Evolutionary conservation across 2,329 filamentous ascomycete genomes (phyloP), one percentile per base, ranked within the genome.

Genomic region (Elsinoe arachidis): DNA sequence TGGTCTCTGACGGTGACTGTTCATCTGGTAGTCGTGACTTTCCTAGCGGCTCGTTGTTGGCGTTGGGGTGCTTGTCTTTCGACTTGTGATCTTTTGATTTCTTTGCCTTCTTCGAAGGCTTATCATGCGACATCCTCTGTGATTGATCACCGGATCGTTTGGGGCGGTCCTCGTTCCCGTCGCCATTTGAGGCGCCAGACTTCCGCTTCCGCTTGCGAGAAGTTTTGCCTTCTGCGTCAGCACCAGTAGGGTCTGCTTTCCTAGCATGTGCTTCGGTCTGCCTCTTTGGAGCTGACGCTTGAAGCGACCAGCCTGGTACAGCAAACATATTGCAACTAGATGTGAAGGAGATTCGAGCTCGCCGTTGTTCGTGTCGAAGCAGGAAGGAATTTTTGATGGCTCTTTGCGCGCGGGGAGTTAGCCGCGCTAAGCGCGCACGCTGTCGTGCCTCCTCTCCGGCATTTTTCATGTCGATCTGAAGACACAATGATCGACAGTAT

Each of bases 301-400:
- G 83, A 35, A 96, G 79, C 38, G 89, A 89, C 91, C 92, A 96
- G 64, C 93, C 93, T 67, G 88, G 88, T 30, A 97, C 91, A 9
- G 90, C 86, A 72, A 97, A 97, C 92, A 97, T 92, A 11, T 14
- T 59, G 49, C 6, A 15, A 5, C n/a, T 3, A 9, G 4, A 15
- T 15, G 2, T 41, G n/a, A 11, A 7, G 12, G 41, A 26, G 23
- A 6, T 3, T 6, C 3, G 23, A 26, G 23, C 23, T 26, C 23
- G 23, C 6, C 23, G 23, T 3, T 6, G 23, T 26, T 5, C 5
- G 41, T 10, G 41, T 44, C 17, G 17, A 12, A 17, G 19, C 6
- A 10, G 41, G 11, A 44, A 4, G 41, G 17, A 44, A 44, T 11
- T 44, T 44, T 44, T 23, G 41, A 44, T 23, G 23, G 6, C 6